Conservation (phyloP, 129 eudicot species). For the Kitagawia praeruptora region DNA sequence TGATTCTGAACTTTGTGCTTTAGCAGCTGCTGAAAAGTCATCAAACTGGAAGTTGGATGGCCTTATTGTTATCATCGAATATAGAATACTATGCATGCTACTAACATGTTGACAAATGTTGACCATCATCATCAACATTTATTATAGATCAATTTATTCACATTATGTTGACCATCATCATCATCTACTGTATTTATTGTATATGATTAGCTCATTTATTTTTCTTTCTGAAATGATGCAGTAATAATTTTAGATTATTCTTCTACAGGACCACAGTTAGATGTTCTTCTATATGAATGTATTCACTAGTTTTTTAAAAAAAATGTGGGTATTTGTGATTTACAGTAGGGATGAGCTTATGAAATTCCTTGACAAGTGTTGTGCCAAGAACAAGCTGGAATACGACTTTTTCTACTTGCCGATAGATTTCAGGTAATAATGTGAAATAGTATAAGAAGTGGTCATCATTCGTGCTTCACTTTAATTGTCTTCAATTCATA, state of each 20-base stretch:
- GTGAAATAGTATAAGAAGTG: neutral
- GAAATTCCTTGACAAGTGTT: constrained; percentile 19
- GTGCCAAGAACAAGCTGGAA: constrained; percentile 16
- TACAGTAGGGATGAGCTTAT: constrained; percentile 21
- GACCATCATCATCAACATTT: neutral
- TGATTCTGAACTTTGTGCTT: neutral
- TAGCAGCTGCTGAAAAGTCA: constrained; percentile 4
- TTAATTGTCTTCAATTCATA: neutral
- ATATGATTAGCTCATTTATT: constrained; percentile 1
- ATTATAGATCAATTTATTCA: no score
- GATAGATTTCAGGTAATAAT: constrained; percentile 22
- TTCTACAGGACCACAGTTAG: neutral
- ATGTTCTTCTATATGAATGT: neutral
- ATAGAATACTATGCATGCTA: no score
- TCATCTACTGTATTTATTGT: constrained; percentile 2
- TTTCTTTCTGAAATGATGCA: neutral
- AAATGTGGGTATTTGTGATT: neutral
- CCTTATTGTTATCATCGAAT: neutral
- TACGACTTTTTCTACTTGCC: constrained; percentile 37
- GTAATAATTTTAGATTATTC: neutral
- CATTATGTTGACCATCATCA: neutral
- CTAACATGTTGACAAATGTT: neutral
- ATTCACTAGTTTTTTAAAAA: neutral
- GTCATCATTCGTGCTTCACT: neutral
- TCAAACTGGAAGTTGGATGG: neutral